These are phyloP conservation scores for Schizonepeta tenuifolia DNA, from an alignment of 257 asterid species.

Conservation along the genomic window DNA sequence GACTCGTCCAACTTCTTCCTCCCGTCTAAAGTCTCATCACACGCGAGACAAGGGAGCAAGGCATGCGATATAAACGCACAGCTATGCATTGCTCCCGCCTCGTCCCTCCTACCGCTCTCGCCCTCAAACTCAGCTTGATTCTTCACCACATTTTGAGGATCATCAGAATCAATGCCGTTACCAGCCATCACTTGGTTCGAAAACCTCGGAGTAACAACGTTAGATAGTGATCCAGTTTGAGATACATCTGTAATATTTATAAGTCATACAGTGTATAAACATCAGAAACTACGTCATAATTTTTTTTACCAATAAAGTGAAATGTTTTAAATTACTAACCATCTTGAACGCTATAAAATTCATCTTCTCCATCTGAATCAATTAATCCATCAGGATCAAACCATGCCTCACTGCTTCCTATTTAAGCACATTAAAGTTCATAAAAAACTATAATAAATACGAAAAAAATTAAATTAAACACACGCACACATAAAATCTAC, in stretches of 20 bases:
- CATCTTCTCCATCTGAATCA: conserved; percentile 89
- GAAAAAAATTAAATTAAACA: background rate
- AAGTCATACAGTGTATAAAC: conserved; percentile 10
- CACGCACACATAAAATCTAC: background rate
- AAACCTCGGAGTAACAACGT: conserved; percentile 78
- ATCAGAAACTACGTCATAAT: background rate
- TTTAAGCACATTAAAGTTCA: conserved; percentile 10
- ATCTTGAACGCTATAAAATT: conserved; percentile 88
- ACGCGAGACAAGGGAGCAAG: conserved; percentile 80
- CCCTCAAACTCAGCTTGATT: conserved; percentile 38
- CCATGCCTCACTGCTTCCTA: conserved; percentile 83
- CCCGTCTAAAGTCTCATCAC: conserved; percentile 46
- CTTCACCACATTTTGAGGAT: conserved; percentile 47
- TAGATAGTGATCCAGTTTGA: conserved; percentile 78
- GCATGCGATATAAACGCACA: conserved; percentile 69
- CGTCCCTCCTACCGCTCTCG: conserved; percentile 40
- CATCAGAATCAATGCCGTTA: conserved; percentile 49
- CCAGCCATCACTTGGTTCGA: conserved; percentile 46
- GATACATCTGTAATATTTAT: conserved; percentile 67
- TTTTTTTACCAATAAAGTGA: background rate
- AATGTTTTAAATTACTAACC: conserved; percentile 49
- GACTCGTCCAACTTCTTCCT: conserved; percentile 26
- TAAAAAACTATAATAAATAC: background rate
- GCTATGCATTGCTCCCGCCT: conserved; percentile 48
- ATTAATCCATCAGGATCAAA: conserved; percentile 68